Evolutionary conservation across 1,284 basidiomycete species (phyloP).

Genomic region (Irpex sp.): DNA sequence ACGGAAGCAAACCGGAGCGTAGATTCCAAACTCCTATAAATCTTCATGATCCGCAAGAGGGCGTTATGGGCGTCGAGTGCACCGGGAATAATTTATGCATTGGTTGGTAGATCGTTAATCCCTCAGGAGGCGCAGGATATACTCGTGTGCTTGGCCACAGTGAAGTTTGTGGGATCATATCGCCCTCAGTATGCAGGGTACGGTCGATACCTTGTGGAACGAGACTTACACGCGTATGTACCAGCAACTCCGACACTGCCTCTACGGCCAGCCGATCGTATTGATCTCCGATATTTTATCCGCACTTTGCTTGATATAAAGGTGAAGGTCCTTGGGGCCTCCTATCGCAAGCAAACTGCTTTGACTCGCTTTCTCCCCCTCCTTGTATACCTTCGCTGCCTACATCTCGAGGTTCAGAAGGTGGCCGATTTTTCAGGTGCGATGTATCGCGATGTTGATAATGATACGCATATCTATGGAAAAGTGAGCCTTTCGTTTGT

Average conservation of each 20-base stretch:
- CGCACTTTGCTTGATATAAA: not conserved
- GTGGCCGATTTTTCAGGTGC: not conserved
- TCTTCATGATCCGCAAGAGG: not conserved
- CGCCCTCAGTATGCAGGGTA: not conserved
- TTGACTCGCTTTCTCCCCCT: not conserved
- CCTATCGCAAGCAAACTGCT: not conserved
- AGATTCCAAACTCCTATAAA: slow-evolving; percentile 1
- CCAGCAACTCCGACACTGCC: not conserved
- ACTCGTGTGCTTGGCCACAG: not conserved
- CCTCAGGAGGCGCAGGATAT: not conserved
- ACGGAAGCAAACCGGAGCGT: not conserved
- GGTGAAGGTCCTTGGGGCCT: not conserved
- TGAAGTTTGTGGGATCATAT: not conserved
- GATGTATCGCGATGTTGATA: not conserved
- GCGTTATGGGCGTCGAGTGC: not conserved
- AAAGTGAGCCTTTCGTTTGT: not conserved
- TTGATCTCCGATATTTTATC: slow-evolving; percentile 2
- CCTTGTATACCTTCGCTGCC: not conserved
- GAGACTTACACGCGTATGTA: not conserved
- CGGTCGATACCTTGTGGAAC: not conserved
- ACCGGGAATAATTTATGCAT: not conserved
- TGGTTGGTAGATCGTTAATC: not conserved
- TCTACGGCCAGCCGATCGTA: not conserved
- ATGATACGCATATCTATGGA: not conserved
- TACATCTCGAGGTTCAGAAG: not conserved